Conservation (phyloP, 306 rosid genomes). For the Trifolium pratense region DNA sequence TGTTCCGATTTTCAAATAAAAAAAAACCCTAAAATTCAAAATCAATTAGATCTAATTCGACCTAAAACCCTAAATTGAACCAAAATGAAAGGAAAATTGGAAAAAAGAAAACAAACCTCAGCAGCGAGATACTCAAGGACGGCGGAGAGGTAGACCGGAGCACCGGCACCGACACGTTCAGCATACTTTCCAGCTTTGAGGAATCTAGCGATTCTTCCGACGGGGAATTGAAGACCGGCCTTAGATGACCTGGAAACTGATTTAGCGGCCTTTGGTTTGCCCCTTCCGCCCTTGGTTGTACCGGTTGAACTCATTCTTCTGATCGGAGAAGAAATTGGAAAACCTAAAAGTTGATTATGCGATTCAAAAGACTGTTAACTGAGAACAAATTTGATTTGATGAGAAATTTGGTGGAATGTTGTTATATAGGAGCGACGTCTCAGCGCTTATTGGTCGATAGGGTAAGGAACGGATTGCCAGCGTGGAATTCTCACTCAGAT, state of each 20-base stretch:
- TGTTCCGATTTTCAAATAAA: not conserved
- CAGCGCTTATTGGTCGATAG: conserved; percentile 28
- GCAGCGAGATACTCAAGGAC: conserved; percentile 93
- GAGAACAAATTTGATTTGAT: too few relatives aligned
- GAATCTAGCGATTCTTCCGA: conserved; percentile 83
- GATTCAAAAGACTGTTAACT: not conserved
- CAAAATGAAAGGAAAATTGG: not conserved
- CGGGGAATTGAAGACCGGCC: conserved; percentile 93
- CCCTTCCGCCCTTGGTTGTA: conserved; percentile 92
- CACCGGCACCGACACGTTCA: conserved; percentile 93
- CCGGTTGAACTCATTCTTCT: conserved; percentile 75
- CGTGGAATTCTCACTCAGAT: conserved; percentile 37
- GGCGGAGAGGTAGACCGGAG: conserved; percentile 89
- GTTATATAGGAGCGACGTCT: conserved; percentile 44
- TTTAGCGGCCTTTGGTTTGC: conserved; percentile 86
- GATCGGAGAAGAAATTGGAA: not conserved
- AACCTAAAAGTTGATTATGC: conserved; percentile 47
- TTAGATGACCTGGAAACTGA: conserved; percentile 81
- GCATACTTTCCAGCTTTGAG: conserved; percentile 89
- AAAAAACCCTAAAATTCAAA: not conserved
- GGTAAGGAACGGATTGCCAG: conserved; percentile 47
- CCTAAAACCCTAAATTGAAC: not conserved
- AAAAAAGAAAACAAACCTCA: conserved; percentile 53
- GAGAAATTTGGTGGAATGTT: too few relatives aligned
- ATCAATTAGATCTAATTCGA: not conserved